A percentile compares a stretch with the other conserved stretches of the same genome.
phyloP scores from a whole-genome alignment of 306 rosid species.

The Dicorynia guianensis region DNA sequence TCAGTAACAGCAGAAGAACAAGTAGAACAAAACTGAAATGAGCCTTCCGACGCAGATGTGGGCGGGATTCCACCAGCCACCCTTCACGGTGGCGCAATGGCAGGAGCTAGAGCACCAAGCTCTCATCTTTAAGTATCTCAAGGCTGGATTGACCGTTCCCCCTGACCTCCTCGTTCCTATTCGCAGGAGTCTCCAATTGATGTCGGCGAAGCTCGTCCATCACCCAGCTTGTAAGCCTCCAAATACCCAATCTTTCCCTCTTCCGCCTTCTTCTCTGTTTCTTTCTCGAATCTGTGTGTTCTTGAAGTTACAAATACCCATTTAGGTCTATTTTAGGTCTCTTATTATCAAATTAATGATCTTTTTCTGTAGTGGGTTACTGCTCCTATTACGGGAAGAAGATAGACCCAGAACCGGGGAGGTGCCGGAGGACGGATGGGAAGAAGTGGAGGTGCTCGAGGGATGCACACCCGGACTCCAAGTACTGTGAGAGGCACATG shows the following conservation, averaged over 20 bases:
- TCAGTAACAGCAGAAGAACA: neutral
- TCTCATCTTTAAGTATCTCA: constrained; percentile 83
- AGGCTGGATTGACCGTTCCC: constrained; percentile 83
- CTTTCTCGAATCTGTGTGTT: constrained; percentile 2
- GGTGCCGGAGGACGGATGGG: constrained; percentile 72
- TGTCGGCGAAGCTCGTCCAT: constrained; percentile 63
- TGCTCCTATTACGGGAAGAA: constrained; percentile 66
- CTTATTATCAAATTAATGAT: neutral
- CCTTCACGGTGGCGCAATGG: constrained; percentile 86
- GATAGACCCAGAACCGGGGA: constrained; percentile 70
- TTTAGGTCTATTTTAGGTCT: neutral
- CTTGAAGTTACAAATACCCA: constrained; percentile 14
- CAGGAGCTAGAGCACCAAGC: constrained; percentile 92
- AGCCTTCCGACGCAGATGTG: constrained; percentile 40
- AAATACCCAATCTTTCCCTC: neutral
- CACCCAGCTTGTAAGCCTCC: constrained; percentile 66
- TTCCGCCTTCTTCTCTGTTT: neutral
- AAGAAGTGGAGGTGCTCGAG: constrained; percentile 75
- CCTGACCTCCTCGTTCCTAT: constrained; percentile 86
- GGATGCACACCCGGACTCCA: constrained; percentile 65
- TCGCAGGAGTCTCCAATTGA: constrained; percentile 74
- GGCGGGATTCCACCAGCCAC: constrained; percentile 58
- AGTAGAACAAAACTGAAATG: neutral
- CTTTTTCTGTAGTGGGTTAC: constrained; percentile 52
- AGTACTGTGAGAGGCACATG: constrained; percentile 80